A percentile compares a stretch with the other conserved stretches of the same genome.
phyloP scores from a whole-genome alignment of 2,329 filamentous ascomycete species.

The Aureobasidium sp. region DNA sequence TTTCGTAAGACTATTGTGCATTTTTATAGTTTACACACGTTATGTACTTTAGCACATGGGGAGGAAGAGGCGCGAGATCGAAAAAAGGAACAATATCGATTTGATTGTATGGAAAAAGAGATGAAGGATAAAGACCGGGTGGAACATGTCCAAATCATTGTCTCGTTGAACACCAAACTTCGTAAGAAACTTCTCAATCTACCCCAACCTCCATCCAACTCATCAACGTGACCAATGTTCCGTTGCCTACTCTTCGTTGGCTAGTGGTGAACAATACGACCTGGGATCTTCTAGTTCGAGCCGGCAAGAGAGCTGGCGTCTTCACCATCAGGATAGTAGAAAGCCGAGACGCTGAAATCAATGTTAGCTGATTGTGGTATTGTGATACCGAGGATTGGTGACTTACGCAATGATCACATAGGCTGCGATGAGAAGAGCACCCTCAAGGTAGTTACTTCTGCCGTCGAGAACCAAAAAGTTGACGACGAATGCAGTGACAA shows the following conservation, averaged over 20 bases:
- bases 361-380: background rate
- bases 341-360: constrained; percentile 31
- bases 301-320: constrained; percentile 37
- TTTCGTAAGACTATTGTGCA: too few species aligned
- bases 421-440: constrained; percentile 63
- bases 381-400: background rate
- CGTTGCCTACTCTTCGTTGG: too few species aligned
- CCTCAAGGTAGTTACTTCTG: constrained; percentile 74
- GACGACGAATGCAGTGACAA: constrained; percentile 73
- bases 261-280: background rate
- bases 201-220: background rate
- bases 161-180: background rate
- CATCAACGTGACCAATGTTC: background rate
- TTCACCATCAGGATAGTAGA: constrained; percentile 39
- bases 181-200: background rate
- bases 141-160: background rate
- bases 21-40: too few species aligned
- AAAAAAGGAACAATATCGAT: background rate
- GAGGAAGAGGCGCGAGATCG: too few species aligned
- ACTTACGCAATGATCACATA: constrained; percentile 66
- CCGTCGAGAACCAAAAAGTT: constrained; percentile 82
- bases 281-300: background rate
- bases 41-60: too few species aligned
- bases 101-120: background rate
- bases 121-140: background rate